These are phyloP conservation scores for Populus euphratica DNA, from an alignment of 345 rosid species.

Conservation along the genomic window DNA sequence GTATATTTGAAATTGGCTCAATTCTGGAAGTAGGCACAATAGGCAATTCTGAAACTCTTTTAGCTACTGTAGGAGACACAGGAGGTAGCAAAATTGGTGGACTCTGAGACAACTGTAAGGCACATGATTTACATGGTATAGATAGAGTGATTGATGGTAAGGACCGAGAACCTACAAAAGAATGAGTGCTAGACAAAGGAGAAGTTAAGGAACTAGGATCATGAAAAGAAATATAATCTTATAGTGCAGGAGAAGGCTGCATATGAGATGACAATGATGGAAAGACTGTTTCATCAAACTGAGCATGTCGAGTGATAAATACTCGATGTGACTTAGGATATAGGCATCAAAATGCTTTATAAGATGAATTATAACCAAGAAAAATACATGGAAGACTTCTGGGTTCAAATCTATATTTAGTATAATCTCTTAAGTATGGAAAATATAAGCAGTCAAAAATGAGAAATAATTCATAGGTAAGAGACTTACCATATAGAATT, in stretches of 20 bases:
- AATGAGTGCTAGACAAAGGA: neutral
- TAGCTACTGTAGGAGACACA: too few species aligned
- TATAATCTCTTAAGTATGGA: neutral
- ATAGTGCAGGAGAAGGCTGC: accelerated
- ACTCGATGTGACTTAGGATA: neutral
- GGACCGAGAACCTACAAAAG: neutral
- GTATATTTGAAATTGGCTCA: too few species aligned
- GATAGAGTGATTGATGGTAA: too few species aligned
- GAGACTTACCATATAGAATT: neutral
- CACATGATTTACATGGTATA: too few species aligned
- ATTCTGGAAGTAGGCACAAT: too few species aligned
- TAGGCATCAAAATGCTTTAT: neutral
- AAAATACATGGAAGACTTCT: neutral
- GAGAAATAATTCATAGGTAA: neutral
- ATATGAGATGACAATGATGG: neutral
- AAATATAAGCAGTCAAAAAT: neutral
- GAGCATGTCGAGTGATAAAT: neutral
- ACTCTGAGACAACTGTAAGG: accelerated
- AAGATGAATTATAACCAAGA: neutral
- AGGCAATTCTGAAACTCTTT: too few species aligned
- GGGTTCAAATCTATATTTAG: neutral
- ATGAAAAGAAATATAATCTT: neutral
- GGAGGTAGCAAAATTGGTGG: too few species aligned
- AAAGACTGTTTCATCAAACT: constrained; percentile 3
- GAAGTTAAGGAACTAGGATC: neutral